Percentiles rank a stretch among this genome's conserved stretches.
phyloP scores from a whole-genome alignment of 768 basidiomycete genomes.

The Naganishia kalamii region DNA sequence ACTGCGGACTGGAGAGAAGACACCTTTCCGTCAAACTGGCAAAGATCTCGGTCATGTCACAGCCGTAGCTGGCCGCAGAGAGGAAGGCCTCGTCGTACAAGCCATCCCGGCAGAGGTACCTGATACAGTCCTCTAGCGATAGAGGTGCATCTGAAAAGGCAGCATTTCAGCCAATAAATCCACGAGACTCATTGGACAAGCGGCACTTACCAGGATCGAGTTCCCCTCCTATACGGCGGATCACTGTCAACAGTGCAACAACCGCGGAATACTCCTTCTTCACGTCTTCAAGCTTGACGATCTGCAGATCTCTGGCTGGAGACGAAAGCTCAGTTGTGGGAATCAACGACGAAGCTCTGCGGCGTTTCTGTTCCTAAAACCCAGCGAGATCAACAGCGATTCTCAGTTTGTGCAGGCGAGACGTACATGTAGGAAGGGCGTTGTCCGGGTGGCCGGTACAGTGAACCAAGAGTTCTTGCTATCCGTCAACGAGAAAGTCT shows the following conservation, averaged over 20 bases:
- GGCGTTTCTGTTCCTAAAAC: slow-evolving; percentile 61
- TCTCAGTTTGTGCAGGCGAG: not conserved
- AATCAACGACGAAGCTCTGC: slow-evolving; percentile 65
- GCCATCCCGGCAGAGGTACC: slow-evolving; percentile 69
- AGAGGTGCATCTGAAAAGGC: slow-evolving; percentile 38
- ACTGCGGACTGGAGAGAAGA: slow-evolving; percentile 53
- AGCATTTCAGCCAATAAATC: not conserved
- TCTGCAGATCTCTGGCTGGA: slow-evolving; percentile 64
- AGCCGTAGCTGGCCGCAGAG: slow-evolving; percentile 64
- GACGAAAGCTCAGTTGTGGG: slow-evolving; percentile 64
- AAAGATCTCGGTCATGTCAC: slow-evolving; percentile 85
- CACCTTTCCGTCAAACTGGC: slow-evolving; percentile 70
- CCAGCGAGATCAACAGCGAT: not conserved
- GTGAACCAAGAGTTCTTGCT: slow-evolving; percentile 66
- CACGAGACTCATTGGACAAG: not conserved
- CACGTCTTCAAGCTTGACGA: slow-evolving; percentile 67
- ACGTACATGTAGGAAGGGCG: not conserved
- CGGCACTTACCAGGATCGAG: slow-evolving; percentile 14
- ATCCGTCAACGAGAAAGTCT: slow-evolving; percentile 76
- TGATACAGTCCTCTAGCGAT: slow-evolving; percentile 57
- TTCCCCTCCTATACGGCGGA: slow-evolving; percentile 43
- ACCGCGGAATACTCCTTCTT: slow-evolving; percentile 57
- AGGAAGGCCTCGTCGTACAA: slow-evolving; percentile 73
- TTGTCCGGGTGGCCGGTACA: not conserved
- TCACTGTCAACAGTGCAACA: slow-evolving; percentile 68